phyloP scores from a whole-genome alignment of 2,329 filamentous ascomycete genomes.

The Diaporthe batatas region DNA sequence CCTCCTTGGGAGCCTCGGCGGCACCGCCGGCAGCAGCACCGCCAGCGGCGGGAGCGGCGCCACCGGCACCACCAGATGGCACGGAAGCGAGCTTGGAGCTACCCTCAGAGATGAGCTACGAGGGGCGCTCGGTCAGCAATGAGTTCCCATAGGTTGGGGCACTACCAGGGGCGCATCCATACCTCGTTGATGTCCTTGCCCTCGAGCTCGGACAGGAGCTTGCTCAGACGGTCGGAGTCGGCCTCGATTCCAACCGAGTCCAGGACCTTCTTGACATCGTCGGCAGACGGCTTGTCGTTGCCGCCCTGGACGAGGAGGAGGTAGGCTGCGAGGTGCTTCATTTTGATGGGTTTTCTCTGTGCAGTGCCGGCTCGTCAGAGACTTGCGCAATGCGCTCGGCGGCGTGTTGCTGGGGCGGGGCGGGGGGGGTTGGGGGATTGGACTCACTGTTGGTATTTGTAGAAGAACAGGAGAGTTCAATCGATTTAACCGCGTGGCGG shows the following conservation, averaged over 20 bases:
- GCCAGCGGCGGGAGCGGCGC: slow-evolving; percentile 75
- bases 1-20: slow-evolving; percentile 72
- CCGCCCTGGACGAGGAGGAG: slow-evolving; percentile 95
- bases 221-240: slow-evolving; percentile 86
- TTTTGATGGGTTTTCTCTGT: slow-evolving; percentile 72
- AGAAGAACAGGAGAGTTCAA: slow-evolving; percentile 91
- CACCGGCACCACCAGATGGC: slow-evolving; percentile 82
- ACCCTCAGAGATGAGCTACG: slow-evolving; percentile 90
- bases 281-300: slow-evolving; percentile 88
- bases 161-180: slow-evolving; percentile 52
- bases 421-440: slow-evolving; percentile 39
- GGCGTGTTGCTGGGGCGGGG: slow-evolving; percentile 15
- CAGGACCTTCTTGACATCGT: slow-evolving; percentile 90
- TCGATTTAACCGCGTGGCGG: slow-evolving; percentile 99
- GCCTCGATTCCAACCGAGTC: slow-evolving; percentile 95
- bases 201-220: slow-evolving; percentile 90
- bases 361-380: neutral
- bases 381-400: slow-evolving; percentile 21
- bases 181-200: slow-evolving; percentile 96
- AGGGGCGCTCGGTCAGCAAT: neutral
- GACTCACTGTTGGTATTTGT: slow-evolving; percentile 39
- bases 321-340: slow-evolving; percentile 99
- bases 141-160: slow-evolving; percentile 33
- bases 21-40: slow-evolving; percentile 76
- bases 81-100: slow-evolving; percentile 96